A percentile compares a stretch with the other conserved stretches of the same genome.
Conservation (phyloP, 805 yeast species). For the Wickerhamiella siamensis region DNA sequence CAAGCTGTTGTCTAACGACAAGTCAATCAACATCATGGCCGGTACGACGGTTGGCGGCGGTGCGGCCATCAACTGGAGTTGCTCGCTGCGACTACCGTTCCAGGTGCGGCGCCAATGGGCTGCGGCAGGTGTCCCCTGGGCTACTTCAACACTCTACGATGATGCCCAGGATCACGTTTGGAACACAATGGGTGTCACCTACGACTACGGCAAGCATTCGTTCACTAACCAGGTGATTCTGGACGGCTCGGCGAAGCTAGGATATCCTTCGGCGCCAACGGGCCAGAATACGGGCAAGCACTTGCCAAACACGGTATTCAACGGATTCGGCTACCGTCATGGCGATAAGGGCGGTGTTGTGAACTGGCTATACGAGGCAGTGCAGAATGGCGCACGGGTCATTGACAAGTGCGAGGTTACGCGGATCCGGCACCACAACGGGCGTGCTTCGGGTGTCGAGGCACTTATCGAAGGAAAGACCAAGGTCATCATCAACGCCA, state of each 20-base stretch:
- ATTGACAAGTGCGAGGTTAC: constrained; percentile 33
- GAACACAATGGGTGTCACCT: constrained; percentile 35
- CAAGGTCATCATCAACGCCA: constrained; percentile 27
- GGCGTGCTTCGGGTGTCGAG: constrained; percentile 33
- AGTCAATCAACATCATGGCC: constrained; percentile 30
- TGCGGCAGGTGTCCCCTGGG: constrained; percentile 33
- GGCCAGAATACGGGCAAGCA: constrained; percentile 34
- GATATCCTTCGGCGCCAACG: constrained; percentile 30
- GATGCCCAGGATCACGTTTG: constrained; percentile 33
- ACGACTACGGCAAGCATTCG: constrained; percentile 31
- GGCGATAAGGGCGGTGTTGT: constrained; percentile 39
- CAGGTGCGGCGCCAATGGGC: constrained; percentile 40
- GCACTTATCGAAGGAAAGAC: constrained; percentile 24
- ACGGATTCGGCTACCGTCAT: constrained; percentile 35
- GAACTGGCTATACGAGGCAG: constrained; percentile 38
- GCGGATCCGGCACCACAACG: constrained; percentile 28
- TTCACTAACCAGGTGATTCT: constrained; percentile 31
- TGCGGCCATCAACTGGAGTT: constrained; percentile 44
- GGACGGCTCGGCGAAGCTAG: constrained; percentile 33
- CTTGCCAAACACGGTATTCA: constrained; percentile 34
- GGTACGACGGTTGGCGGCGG: constrained; percentile 48
- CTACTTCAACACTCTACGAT: constrained; percentile 31
- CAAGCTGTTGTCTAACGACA: constrained; percentile 25
- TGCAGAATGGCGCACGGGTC: constrained; percentile 32
- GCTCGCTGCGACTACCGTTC: constrained; percentile 36